Evolutionary conservation across 495 filamentous ascomycete genomes (phyloP), one percentile per base, ranked within the genome.

Genomic region (Trichocladium antarcticum): DNA sequence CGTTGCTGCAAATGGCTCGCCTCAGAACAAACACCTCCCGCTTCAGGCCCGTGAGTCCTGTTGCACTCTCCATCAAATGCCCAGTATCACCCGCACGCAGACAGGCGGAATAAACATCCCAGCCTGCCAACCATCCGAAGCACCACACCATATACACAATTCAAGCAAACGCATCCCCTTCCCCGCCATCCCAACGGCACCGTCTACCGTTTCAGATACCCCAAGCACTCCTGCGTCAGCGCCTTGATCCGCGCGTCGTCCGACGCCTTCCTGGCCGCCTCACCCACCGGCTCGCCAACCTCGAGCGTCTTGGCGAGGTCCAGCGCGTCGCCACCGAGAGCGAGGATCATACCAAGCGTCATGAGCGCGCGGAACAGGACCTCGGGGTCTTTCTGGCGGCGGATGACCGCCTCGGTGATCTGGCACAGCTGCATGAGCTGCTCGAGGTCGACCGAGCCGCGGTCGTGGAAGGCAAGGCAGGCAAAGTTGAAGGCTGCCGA

Each of bases 401-500:
- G 60, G 3, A 93, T 56, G 2, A 89, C 76, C 42, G 72, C 69
- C 19, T 69, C 73, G 3, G 94, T 64, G 27, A 82, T 74, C 20
- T 60, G 61, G 20, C 62, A 41, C 11, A 73, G 34, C 17, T 42
- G 24, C 27, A 55, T 45, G 6, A 58, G 35, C 12, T 37, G 35
- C 24, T 53, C 47, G 11, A 49, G 20, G 29, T 54, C 53, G 20
- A 65, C 32, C 3, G 28, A 37, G 22, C 36, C 42, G 0, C 52
- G 49, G 35, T 66, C 44, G 21, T 58, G 69, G 32, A 66, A 70
- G 0, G 63, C 65, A 27, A 82, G 74, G 17, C 85, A 83, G 3
- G 84, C 77, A 66, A 84, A 88, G 67, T 99, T 97, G 59, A 97
- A 82, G 55, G 82, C 82, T 0, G 87, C 71, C 7, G 93, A 93